Evolutionary conservation across 805 yeast species (phyloP).

Genomic region (Candida ponderosae): DNA sequence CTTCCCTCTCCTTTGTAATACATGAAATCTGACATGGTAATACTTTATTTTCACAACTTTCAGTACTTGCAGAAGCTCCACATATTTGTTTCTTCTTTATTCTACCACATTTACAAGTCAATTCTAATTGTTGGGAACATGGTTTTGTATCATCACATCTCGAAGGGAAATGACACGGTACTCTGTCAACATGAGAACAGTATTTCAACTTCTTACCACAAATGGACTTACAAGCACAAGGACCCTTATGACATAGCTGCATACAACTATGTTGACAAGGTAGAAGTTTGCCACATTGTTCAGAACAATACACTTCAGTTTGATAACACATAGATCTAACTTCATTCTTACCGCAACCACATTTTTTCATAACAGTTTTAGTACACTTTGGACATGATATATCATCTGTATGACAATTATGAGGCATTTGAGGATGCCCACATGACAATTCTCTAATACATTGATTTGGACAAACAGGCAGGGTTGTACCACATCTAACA

Average conservation of each 20-base stretch:
- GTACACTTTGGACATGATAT: slow-evolving; percentile 75
- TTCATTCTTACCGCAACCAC: slow-evolving; percentile 52
- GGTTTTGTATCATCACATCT: slow-evolving; percentile 43
- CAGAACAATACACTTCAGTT: slow-evolving; percentile 59
- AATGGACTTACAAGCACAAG: slow-evolving; percentile 55
- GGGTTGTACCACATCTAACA: slow-evolving; percentile 69
- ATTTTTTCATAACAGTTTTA: slow-evolving; percentile 41
- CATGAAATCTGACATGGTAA: slow-evolving; percentile 71
- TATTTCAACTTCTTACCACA: slow-evolving; percentile 45
- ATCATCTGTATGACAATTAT: slow-evolving; percentile 65
- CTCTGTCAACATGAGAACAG: slow-evolving; percentile 66
- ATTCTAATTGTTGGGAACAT: slow-evolving; percentile 42
- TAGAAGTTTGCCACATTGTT: slow-evolving; percentile 45
- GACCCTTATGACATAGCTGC: slow-evolving; percentile 51
- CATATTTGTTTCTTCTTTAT: slow-evolving; percentile 42
- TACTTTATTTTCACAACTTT: slow-evolving; percentile 27
- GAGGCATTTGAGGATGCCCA: slow-evolving; percentile 67
- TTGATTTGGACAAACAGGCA: slow-evolving; percentile 58
- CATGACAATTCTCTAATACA: slow-evolving; percentile 52
- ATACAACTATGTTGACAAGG: slow-evolving; percentile 45
- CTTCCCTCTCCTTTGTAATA: slow-evolving; percentile 49
- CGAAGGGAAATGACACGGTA: slow-evolving; percentile 55
- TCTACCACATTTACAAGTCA: slow-evolving; percentile 63
- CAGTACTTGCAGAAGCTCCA: slow-evolving; percentile 35
- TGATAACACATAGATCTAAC: slow-evolving; percentile 67